Base-by-base conservation (phyloP, 2,329 filamentous ascomycete species). In the Alternaria gaisen region DNA sequence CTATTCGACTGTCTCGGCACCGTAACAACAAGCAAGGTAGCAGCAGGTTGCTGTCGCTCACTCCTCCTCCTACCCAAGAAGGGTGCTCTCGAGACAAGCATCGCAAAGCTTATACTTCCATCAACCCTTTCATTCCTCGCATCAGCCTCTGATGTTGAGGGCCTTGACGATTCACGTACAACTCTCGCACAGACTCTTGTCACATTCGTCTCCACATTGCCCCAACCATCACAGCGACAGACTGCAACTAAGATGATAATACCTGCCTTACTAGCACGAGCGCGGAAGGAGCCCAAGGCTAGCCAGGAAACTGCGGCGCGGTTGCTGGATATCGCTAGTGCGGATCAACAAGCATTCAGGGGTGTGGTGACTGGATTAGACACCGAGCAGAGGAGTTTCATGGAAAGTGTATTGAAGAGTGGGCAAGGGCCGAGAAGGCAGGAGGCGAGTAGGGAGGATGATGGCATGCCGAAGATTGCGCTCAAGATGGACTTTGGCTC, bases 21-120 rank as follows among this genome's bases (percentile, higher is more conserved):
- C 72, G 86, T 90, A 64, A 91, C 92, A 87, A 94, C 92, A 2
- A 91, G 92, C 56, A 97, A 92, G 73, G 94, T 97, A 57, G 93
- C 95, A 1, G 91, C 93, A 63, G 93, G 93, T 73, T 99, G 95
- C 79, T 88, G 94, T 67, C 89, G 94, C 58, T 95, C 93, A 8
- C 85, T 98, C 8, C 84, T 98, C 30, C 82, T 97, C 4, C 83
- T 90, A 69, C 80, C 86, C 54, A 70, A 80, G 67, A 82, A 86
- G 53, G 82, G 61, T 2, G 57, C 70, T 20, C 54, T 75, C 1
- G 74, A 78, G 67, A 74, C 84, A 1, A 88, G 91, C 20, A 89
- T 98, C 53, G 87, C 90, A 2, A 86, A 91, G 52, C 89, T 90
- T 67, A 82, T 97, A 51, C 83, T 94, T 51, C 91, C 93, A 1